Conservation (phyloP, 345 rosid species). For the Arabis hirsuta region DNA sequence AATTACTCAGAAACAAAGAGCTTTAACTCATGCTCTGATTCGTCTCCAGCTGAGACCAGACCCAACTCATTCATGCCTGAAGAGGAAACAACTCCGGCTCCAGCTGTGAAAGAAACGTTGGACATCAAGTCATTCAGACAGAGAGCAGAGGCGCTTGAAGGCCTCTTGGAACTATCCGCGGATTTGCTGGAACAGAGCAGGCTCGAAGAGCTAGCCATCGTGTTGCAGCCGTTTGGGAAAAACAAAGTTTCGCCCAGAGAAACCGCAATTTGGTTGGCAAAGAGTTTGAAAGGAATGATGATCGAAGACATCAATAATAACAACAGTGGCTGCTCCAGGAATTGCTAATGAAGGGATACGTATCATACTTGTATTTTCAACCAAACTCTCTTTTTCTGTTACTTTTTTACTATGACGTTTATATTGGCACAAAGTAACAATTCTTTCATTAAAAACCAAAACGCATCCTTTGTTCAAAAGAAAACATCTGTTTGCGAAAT, state of each 20-base stretch:
- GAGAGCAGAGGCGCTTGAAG: conserved; percentile 99
- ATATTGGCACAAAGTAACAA: conserved; percentile 28
- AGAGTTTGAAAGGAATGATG: conserved; percentile 96
- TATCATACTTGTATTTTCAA: conserved; percentile 12
- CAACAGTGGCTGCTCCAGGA: conserved; percentile 39
- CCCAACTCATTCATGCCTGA: conserved; percentile 47
- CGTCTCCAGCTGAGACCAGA: conserved; percentile 47
- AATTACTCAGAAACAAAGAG: conserved; percentile 56
- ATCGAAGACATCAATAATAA: conserved; percentile 59
- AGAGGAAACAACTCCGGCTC: conserved; percentile 56
- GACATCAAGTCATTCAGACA: conserved; percentile 91
- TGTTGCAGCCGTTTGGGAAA: conserved; percentile 93
- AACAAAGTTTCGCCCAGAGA: conserved; percentile 97
- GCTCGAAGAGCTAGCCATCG: conserved; percentile 91
- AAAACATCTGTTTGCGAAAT: conserved; percentile 26
- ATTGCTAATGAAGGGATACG: conserved; percentile 31
- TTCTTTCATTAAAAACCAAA: conserved; percentile 15
- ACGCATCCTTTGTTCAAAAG: not conserved
- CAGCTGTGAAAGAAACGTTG: conserved; percentile 61
- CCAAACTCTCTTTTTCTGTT: conserved; percentile 23
- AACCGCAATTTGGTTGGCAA: conserved; percentile 98
- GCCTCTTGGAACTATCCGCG: conserved; percentile 88
- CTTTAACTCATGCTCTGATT: conserved; percentile 49
- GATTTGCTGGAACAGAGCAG: conserved; percentile 85
- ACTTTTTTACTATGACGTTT: conserved; percentile 13